Conservation (phyloP, 371 early-diverging fungal genomes). For the Mucor indicus region DNA sequence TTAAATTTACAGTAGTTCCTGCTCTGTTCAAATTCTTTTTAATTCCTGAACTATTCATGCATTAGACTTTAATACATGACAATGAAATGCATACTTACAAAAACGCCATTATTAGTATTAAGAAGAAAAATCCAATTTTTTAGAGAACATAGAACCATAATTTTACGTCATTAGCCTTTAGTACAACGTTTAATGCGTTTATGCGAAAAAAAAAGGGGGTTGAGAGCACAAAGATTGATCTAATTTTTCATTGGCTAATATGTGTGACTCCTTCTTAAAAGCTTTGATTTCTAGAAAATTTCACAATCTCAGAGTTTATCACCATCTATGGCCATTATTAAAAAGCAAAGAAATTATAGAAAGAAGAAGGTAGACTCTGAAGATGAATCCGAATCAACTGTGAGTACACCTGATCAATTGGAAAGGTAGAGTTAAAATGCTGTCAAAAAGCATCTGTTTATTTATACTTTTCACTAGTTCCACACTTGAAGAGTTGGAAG, state of each 20-base stretch:
- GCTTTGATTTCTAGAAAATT: no score
- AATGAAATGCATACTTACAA: conserved; percentile 42
- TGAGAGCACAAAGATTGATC: background rate
- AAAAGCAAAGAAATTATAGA: conserved; percentile 35
- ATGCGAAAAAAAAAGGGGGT: no score
- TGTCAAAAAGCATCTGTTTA: background rate
- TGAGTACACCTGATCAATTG: background rate
- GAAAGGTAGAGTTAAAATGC: background rate
- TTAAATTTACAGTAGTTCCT: conserved; percentile 59
- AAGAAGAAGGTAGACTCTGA: conserved; percentile 39
- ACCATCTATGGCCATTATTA: conserved; percentile 20
- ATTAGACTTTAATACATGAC: no score
- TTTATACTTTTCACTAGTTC: conserved; percentile 11
- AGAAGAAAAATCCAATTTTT: background rate
- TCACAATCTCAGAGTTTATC: background rate
- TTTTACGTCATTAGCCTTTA: conserved; percentile 4
- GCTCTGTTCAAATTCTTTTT: conserved; percentile 82
- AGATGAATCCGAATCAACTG: conserved; percentile 17
- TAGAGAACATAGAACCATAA: background rate
- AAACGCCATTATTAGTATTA: conserved; percentile 32
- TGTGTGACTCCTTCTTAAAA: no score
- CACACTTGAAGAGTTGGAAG: conserved; percentile 59
- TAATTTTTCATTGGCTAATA: no score
- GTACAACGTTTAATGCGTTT: no score
- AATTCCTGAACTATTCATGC: conserved; percentile 13